A percentile compares a stretch with the other conserved stretches of the same genome.
Evolutionary conservation across 768 basidiomycete genomes (phyloP).

Genomic region (Termitomyces sp.): DNA sequence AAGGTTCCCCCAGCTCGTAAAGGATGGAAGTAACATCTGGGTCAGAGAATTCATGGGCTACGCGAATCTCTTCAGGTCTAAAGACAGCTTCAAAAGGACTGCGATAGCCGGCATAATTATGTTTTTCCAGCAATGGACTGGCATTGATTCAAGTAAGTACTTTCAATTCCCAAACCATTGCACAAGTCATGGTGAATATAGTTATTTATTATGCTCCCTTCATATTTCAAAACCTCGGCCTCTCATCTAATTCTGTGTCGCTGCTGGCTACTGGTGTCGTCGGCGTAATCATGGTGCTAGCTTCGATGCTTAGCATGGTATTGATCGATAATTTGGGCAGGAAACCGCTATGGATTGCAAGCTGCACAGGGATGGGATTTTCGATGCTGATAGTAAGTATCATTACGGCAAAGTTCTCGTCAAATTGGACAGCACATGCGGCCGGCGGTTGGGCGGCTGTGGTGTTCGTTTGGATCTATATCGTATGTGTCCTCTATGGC

Average conservation of each 20-base stretch:
- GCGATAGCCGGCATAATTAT: conserved; percentile 14
- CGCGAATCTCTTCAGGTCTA: conserved; percentile 12
- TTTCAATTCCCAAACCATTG: conserved; percentile 1
- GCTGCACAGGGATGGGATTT: conserved; percentile 28
- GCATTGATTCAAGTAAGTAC: conserved; percentile 19
- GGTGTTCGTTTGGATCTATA: conserved; percentile 36
- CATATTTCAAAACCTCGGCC: conserved; percentile 36
- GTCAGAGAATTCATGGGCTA: conserved; percentile 13
- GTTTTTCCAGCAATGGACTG: conserved; percentile 19
- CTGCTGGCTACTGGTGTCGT: conserved; percentile 36
- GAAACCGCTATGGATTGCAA: conserved; percentile 33
- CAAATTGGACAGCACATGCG: conserved; percentile 17
- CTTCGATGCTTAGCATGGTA: conserved; percentile 31
- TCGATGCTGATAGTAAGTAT: conserved; percentile 16
- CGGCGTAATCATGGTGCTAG: conserved; percentile 25
- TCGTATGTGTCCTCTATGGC: conserved; percentile 28
- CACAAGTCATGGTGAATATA: conserved; percentile 4
- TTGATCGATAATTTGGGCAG: conserved; percentile 33
- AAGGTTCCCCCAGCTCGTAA: conserved; percentile 16
- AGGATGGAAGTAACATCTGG: conserved; percentile 12
- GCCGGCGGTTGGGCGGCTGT: conserved; percentile 22
- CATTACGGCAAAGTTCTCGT: conserved; percentile 13
- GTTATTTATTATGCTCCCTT: conserved; percentile 17
- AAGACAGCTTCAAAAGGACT: conserved; percentile 13
- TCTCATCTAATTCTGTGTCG: conserved; percentile 34